phyloP scores from a whole-genome alignment of 2,329 filamentous ascomycete species.

The Emmonsia crescens region DNA sequence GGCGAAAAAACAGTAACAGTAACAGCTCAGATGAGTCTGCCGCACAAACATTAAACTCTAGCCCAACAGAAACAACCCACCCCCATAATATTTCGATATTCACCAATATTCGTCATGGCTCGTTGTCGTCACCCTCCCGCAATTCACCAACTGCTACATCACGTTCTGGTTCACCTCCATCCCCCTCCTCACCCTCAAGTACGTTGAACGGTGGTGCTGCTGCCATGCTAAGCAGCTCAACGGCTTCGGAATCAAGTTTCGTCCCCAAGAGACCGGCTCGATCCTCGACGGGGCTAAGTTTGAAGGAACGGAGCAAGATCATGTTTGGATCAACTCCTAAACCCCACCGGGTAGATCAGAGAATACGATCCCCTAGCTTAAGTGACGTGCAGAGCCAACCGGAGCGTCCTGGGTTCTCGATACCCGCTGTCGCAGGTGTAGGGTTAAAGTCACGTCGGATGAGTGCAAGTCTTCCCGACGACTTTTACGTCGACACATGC shows the following conservation, averaged over 20 bases:
- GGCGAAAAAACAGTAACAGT: slow-evolving; percentile 5
- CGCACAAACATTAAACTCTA: background rate
- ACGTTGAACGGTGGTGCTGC: slow-evolving; percentile 18
- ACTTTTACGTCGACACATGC: slow-evolving; percentile 60
- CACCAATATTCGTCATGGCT: slow-evolving; percentile 16
- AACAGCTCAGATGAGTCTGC: background rate
- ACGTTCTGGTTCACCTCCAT: slow-evolving; percentile 27
- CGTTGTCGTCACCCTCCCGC: slow-evolving; percentile 27
- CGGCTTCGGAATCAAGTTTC: slow-evolving; percentile 7
- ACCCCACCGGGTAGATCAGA: slow-evolving; percentile 12
- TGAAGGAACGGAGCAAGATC: slow-evolving; percentile 17
- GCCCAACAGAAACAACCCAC: background rate
- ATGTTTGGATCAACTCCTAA: slow-evolving; percentile 17
- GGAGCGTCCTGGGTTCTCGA: slow-evolving; percentile 25
- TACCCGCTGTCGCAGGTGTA: slow-evolving; percentile 58
- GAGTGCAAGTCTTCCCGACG: slow-evolving; percentile 62
- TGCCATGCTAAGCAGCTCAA: slow-evolving; percentile 6
- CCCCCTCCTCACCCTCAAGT: slow-evolving; percentile 25
- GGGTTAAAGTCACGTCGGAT: slow-evolving; percentile 70
- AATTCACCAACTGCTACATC: slow-evolving; percentile 28
- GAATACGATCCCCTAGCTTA: slow-evolving; percentile 20
- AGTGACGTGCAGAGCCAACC: slow-evolving; percentile 16
- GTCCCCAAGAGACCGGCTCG: slow-evolving; percentile 11
- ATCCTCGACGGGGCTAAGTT: slow-evolving; percentile 17
- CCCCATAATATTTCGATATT: slow-evolving; percentile 5